Evolutionary conservation across 2,329 filamentous ascomycete genomes (phyloP), one percentile per base, ranked within the genome.

Genomic region (Aphanocladium album): DNA sequence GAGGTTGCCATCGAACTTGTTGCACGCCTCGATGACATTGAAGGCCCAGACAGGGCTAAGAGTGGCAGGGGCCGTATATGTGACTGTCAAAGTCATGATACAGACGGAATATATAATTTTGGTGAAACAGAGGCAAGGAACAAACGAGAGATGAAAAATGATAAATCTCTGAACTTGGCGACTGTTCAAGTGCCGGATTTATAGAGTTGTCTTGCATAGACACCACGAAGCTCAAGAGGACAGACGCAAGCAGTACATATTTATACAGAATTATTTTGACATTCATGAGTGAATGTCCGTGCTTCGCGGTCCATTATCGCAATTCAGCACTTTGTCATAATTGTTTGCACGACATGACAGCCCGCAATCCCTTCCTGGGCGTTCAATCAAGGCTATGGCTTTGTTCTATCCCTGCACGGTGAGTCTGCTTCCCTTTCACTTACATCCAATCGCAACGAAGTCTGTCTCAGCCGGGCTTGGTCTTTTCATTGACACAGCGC

Each of bases 1-100:
- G n/a, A 62, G 37, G 16, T 66, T 33, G 23, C 62, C 62, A n/a
- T 69, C 62, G 27, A 69, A 66, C 50, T 70, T 70, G 62, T 70
- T 70, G 65, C 67, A 68, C 27, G 59, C 63, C 14, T 61, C 39
- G 23, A 70, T 61, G 19, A 70, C 68, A 27, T 66, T 53, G 37
- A 69, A 68, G 6, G 62, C 61, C 53, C 61, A 6, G 14, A 25
- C 17, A 5, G 33, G 19, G n/a, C 21, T 8, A 8, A n/a, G n/a
- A 8, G 30, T n/a, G 11, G 5, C 9, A 39, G 35, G 12, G 12
- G 12, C 12, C 12, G 33, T 35, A 6, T 6, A 35, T 12, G 33
- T 19, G 27, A 2, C 35, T n/a, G n/a, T 8, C 21, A 12, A 52
- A 21, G 8, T 37, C 49, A 52, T 52, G 17, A 30, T 25, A 30